Evolutionary conservation across 176 grass and related monocot species (phyloP).

Genomic region (Avena sativa): DNA sequence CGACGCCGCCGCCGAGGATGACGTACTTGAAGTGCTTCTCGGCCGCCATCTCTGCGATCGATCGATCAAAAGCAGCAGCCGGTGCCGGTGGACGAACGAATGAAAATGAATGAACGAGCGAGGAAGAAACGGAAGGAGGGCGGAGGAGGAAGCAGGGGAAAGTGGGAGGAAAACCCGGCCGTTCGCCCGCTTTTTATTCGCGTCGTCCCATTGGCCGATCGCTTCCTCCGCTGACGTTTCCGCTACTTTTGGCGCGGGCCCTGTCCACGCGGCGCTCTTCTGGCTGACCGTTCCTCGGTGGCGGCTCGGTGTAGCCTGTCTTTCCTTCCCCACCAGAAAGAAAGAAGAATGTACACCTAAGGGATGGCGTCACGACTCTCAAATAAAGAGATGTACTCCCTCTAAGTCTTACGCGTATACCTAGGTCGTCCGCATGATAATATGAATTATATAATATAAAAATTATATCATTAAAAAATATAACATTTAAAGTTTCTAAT

Average conservation of each 20-base stretch:
- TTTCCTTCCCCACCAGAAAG: background rate
- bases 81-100: background rate
- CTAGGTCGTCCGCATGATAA: too few species aligned
- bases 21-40: constrained; percentile 91
- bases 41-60: constrained; percentile 23
- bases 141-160: background rate
- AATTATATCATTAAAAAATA: too few species aligned
- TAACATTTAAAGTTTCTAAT: too few species aligned
- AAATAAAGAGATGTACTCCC: too few species aligned
- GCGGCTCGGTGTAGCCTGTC: background rate
- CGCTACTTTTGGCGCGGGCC: constrained; percentile 11
- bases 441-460: too few species aligned
- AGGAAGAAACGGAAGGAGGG: background rate
- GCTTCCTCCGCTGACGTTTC: background rate
- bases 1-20: constrained; percentile 91
- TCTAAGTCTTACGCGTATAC: too few species aligned
- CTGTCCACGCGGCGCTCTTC: constrained; percentile 6
- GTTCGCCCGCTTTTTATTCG: constrained; percentile 44
- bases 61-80: background rate
- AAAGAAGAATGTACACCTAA: background rate
- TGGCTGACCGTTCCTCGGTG: background rate
- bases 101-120: background rate
- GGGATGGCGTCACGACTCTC: background rate
- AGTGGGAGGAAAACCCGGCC: constrained; percentile 27
- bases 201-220: background rate